Base-by-base conservation (phyloP, 1,284 basidiomycete species). In the Pseudozyma flocculosa region DNA sequence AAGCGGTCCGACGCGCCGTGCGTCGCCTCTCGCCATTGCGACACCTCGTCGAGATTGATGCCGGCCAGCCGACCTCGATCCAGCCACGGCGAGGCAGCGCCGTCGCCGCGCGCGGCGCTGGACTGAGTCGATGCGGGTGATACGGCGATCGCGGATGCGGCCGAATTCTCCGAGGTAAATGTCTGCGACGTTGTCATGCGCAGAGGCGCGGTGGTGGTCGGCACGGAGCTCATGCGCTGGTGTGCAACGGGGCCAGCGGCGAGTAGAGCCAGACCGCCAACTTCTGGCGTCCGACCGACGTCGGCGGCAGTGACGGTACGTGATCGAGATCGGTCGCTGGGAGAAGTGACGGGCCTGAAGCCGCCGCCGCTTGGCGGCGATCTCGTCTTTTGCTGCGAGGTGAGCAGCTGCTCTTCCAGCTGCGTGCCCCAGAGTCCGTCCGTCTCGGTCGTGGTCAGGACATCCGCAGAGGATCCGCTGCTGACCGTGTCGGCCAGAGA, bases 1-100 rank as follows among this genome's bases (percentile, higher is more conserved):
- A 57, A 70, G 14, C 47, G 56, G 34, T 32, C 10, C n/a, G 70
- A 60, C 0, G 69, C 42, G 18, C 61, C 44, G 42, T 73, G 70
- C 3, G 48, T 48, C 2, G 53, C 34, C 10, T 61, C 52, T 13
- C 53, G 58, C 24, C 40, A 54, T 13, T 42, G 36, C 19, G 69
- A 61, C 26, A 68, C 61, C 37, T 66, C 62, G 36, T 68, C 66
- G 8, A 50, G 15, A 15, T 50, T 41, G 4, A 69, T 54, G 4
- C 66, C 62, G 1, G 66, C 62, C 10, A 63, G 30, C 18, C 51
- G 15, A 13, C 43, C 22, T 4, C 30, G 17, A n/a, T 48, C 29
- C 9, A 21, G 17, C 43, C 43, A 44, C 17, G 22, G 40, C 40
- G 19, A 22, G 3, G 21, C 22, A n/a, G 18, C 40, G 23, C 23